Evolutionary conservation across 1,284 basidiomycete species (phyloP).

Genomic region (Tilletia horrida): DNA sequence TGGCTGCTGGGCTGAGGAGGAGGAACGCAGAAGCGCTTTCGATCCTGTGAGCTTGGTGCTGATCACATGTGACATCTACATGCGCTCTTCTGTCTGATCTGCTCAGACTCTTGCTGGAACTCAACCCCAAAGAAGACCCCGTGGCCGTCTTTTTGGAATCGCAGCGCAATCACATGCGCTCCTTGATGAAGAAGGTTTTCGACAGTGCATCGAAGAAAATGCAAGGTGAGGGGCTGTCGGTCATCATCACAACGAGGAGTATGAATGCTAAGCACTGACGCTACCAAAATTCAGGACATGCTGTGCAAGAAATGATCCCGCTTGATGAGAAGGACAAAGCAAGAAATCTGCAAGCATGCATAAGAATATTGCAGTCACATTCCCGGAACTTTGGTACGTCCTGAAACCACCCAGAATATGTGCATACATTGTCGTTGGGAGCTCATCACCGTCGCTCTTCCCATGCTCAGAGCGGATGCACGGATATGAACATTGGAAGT

Average conservation of each 20-base stretch:
- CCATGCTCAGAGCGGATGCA: conserved; percentile 11
- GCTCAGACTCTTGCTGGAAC: conserved; percentile 40
- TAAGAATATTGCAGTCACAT: conserved; percentile 3
- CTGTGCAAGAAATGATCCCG: conserved; percentile 9
- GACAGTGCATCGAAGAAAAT: conserved; percentile 62
- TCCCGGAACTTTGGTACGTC: neutral
- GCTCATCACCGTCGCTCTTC: neutral
- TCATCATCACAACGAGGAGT: neutral
- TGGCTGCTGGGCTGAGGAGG: neutral
- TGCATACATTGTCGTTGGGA: neutral
- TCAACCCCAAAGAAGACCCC: conserved; percentile 59
- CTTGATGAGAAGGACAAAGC: conserved; percentile 17
- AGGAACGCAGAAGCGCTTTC: neutral
- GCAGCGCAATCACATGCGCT: conserved; percentile 80
- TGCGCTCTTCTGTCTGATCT: neutral
- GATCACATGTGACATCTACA: neutral
- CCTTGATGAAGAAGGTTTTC: conserved; percentile 71
- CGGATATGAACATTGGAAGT: conserved; percentile 64
- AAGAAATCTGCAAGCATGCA: conserved; percentile 8
- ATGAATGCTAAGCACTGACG: neutral
- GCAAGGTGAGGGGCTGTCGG: conserved; percentile 60
- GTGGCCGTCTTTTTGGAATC: conserved; percentile 91
- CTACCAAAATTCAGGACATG: neutral
- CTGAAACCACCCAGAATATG: neutral
- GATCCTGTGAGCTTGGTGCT: neutral